Conservation (phyloP, 129 eudicot species). For the Flaveria robusta region DNA sequence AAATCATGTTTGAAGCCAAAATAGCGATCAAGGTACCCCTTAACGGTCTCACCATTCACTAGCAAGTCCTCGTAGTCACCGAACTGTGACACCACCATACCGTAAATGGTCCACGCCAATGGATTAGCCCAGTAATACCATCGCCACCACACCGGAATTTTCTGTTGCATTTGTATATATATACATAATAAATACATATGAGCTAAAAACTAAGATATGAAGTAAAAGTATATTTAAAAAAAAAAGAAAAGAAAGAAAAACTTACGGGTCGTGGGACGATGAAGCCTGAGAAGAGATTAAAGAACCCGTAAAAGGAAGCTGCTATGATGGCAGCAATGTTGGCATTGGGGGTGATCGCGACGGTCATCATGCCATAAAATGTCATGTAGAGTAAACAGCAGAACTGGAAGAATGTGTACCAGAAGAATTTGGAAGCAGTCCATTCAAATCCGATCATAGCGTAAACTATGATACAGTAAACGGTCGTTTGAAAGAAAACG, state of each 20-base stretch:
- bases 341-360: constrained; percentile 77
- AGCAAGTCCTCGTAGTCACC: constrained; percentile 43
- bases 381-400: constrained; percentile 76
- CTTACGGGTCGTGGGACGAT: constrained; percentile 70
- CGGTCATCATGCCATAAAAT: constrained; percentile 84
- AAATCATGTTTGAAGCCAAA: constrained; percentile 51
- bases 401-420: constrained; percentile 72
- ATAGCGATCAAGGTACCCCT: constrained; percentile 34
- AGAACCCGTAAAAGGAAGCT: constrained; percentile 51
- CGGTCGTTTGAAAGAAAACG: constrained; percentile 48
- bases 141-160: constrained; percentile 82
- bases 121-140: constrained; percentile 82
- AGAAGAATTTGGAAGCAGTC: constrained; percentile 71
- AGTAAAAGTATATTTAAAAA: neutral
- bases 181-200: neutral
- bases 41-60: constrained; percentile 24
- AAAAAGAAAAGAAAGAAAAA: neutral
- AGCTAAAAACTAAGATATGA: neutral
- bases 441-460: constrained; percentile 87
- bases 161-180: constrained; percentile 43
- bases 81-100: constrained; percentile 63
- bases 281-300: constrained; percentile 83
- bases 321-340: constrained; percentile 63
- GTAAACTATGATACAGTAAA: constrained; percentile 58
- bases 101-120: constrained; percentile 69